A percentile compares a stretch with the other conserved stretches of the same genome.
These are phyloP conservation scores for Endogone sp. DNA, from an alignment of 192 early-diverging fungal genomes.

Conservation along the genomic window DNA sequence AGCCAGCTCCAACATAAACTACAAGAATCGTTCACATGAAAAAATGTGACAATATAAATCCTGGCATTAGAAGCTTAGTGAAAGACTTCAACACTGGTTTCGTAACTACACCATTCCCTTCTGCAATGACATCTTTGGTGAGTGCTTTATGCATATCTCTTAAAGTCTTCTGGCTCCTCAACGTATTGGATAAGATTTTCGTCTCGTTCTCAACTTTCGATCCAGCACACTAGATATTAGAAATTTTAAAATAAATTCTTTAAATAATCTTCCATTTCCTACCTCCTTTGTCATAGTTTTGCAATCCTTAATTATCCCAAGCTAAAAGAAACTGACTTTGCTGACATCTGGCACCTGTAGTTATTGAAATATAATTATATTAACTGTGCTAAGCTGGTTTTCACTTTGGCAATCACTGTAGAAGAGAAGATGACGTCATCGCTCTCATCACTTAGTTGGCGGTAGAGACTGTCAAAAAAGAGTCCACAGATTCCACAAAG, in stretches of 20 bases:
- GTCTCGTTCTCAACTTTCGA: no score
- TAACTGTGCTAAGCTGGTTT: no score
- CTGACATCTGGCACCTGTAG: not conserved
- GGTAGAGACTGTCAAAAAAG: not conserved
- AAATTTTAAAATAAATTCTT: not conserved
- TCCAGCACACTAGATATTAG: not conserved
- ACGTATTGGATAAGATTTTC: not conserved
- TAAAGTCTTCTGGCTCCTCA: not conserved
- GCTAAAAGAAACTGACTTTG: not conserved
- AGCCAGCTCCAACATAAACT: not conserved
- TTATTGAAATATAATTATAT: not conserved
- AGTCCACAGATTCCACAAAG: not conserved
- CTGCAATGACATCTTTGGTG: not conserved
- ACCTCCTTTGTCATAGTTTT: not conserved
- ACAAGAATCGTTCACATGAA: not conserved
- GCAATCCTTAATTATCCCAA: not conserved
- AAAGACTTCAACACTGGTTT: slow-evolving; percentile 9
- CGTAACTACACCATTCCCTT: not conserved
- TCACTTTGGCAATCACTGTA: not conserved
- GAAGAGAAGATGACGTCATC: not conserved
- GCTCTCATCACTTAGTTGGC: not conserved
- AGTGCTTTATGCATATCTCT: not conserved
- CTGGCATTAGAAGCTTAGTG: slow-evolving; percentile 1
- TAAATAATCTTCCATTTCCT: not conserved
- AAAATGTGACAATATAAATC: slow-evolving; percentile 4